Conservation (phyloP, 1,139 yeast genomes). For the Lipomyces yarrowii region DNA sequence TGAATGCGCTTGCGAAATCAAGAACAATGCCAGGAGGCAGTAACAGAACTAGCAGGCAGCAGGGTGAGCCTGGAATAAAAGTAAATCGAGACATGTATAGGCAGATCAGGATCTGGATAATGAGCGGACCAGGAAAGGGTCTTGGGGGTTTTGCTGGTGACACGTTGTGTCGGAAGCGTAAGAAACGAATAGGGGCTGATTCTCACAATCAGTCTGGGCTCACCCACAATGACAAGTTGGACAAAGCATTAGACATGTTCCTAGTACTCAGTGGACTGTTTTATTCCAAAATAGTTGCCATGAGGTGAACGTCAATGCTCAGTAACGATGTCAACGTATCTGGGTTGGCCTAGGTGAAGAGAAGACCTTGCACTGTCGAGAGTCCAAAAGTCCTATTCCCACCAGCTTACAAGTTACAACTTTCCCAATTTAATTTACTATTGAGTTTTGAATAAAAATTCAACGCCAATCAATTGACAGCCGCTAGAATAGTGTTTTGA, state of each 20-base stretch:
- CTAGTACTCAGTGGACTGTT: not conserved
- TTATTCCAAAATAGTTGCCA: not conserved
- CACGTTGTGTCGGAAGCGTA: not conserved
- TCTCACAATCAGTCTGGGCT: not conserved
- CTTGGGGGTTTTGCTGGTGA: not conserved
- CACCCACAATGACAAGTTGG: not conserved
- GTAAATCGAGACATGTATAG: slow-evolving; percentile 1
- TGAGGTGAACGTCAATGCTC: not conserved
- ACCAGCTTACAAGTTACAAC: too few species aligned
- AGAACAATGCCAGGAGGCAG: not conserved
- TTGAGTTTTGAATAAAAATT: too few species aligned
- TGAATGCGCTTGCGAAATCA: not conserved
- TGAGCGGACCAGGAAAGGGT: not conserved
- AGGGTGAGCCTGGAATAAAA: not conserved
- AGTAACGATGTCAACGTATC: too few species aligned
- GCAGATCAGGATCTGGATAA: not conserved
- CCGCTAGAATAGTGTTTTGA: not conserved
- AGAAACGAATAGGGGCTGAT: not conserved
- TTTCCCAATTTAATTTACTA: too few species aligned
- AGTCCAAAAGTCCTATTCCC: too few species aligned
- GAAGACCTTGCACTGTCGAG: too few species aligned
- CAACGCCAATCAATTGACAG: not conserved
- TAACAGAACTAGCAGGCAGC: not conserved
- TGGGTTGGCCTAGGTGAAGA: too few species aligned
- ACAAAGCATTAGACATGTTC: not conserved